A percentile compares a stretch with the other conserved stretches of the same genome.
phyloP scores from a whole-genome alignment of 2,329 filamentous ascomycete species.

The Dothideomycetes sp. region DNA sequence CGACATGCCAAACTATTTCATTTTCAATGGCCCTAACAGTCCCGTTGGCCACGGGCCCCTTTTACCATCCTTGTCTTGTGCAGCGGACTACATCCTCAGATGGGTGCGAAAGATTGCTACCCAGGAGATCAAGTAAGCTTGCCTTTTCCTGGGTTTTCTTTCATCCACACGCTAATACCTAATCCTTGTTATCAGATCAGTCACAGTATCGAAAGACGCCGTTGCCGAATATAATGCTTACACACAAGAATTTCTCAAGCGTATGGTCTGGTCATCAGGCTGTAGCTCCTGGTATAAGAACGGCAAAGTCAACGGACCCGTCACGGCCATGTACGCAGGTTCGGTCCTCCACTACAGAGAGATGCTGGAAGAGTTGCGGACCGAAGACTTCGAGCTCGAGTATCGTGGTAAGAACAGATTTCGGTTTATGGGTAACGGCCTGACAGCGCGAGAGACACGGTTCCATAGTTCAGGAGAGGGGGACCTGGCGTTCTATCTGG shows the following conservation, averaged over 20 bases:
- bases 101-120: slow-evolving; percentile 19
- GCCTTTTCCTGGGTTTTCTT: too few species aligned
- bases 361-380: slow-evolving; percentile 27
- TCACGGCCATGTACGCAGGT: slow-evolving; percentile 21
- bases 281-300: slow-evolving; percentile 20
- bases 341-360: slow-evolving; percentile 17
- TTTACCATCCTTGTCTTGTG: slow-evolving; percentile 11
- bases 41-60: slow-evolving; percentile 2
- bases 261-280: slow-evolving; percentile 18
- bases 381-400: slow-evolving; percentile 38
- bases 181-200: too few species aligned
- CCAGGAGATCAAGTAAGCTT: slow-evolving; percentile 21
- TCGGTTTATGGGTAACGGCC: slow-evolving; percentile 39
- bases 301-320: slow-evolving; percentile 18
- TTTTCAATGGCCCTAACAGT: slow-evolving; percentile 15
- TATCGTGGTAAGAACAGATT: slow-evolving; percentile 35
- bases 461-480: background rate
- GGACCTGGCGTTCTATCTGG: background rate
- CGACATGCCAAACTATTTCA: slow-evolving; percentile 21
- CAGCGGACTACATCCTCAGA: slow-evolving; percentile 18
- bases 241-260: slow-evolving; percentile 21
- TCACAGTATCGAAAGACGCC: slow-evolving; percentile 14
- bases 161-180: too few species aligned
- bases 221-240: slow-evolving; percentile 21
- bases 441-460: slow-evolving; percentile 20